Evolutionary conservation across 306 rosid species (phyloP).

Genomic region (Alnus rubra): DNA sequence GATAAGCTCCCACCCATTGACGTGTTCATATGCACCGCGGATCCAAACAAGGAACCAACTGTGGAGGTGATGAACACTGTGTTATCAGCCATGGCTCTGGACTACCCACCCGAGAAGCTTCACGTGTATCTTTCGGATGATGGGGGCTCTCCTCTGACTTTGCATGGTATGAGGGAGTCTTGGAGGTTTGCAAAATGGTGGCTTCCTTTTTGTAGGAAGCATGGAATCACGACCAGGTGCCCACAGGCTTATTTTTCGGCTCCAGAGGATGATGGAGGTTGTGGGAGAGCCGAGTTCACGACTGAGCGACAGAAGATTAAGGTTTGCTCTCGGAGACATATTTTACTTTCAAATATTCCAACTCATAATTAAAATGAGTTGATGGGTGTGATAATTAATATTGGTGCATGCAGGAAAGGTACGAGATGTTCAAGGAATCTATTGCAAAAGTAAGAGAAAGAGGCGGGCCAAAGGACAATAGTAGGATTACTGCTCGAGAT

Average conservation of each 20-base stretch:
- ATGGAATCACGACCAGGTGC: slow-evolving; percentile 42
- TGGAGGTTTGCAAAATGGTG: slow-evolving; percentile 60
- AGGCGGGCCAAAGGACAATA: slow-evolving; percentile 12
- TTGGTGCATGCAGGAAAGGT: slow-evolving; percentile 54
- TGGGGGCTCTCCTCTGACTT: slow-evolving; percentile 55
- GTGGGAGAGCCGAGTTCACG: slow-evolving; percentile 28
- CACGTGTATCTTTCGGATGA: slow-evolving; percentile 75
- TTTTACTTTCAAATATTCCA: too few relatives aligned
- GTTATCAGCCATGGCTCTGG: slow-evolving; percentile 72
- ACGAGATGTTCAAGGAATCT: slow-evolving; percentile 39
- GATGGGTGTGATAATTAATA: background rate
- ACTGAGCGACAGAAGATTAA: slow-evolving; percentile 37
- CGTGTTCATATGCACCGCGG: slow-evolving; percentile 72
- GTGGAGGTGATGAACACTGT: slow-evolving; percentile 74
- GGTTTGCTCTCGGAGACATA: slow-evolving; percentile 19
- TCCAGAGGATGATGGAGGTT: slow-evolving; percentile 24
- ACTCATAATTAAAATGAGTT: background rate
- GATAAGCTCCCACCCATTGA: slow-evolving; percentile 58
- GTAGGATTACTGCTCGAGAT: slow-evolving; percentile 25
- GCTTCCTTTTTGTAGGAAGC: slow-evolving; percentile 66
- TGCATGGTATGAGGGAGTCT: slow-evolving; percentile 50
- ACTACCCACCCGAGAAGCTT: slow-evolving; percentile 71
- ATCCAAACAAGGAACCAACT: slow-evolving; percentile 68
- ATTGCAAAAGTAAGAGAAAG: slow-evolving; percentile 28
- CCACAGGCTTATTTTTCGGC: slow-evolving; percentile 67